phyloP scores from a whole-genome alignment of 2,329 filamentous ascomycete genomes.

The Fusarium sp. region DNA sequence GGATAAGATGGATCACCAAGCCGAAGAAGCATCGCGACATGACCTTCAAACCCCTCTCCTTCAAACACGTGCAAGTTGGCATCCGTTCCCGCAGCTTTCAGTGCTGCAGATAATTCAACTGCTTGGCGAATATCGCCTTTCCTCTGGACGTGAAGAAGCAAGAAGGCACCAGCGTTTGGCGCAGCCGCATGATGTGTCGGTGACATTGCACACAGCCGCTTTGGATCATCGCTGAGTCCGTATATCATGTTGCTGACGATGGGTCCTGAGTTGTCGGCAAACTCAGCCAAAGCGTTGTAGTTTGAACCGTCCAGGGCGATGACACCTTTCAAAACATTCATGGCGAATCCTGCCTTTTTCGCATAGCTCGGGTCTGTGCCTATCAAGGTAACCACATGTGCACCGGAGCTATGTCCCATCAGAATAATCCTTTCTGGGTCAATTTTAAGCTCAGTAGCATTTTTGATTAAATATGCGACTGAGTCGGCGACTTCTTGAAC shows the following conservation, averaged over 20 bases:
- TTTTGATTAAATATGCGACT: neutral
- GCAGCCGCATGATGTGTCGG: neutral
- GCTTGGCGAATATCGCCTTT: conserved; percentile 2
- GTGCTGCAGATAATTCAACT: neutral
- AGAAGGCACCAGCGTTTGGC: neutral
- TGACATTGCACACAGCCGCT: neutral
- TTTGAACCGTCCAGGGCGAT: conserved; percentile 6
- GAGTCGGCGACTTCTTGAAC: conserved; percentile 7
- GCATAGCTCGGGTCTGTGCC: conserved; percentile 5
- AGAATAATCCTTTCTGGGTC: neutral
- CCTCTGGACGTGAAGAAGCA: neutral
- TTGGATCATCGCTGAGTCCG: neutral
- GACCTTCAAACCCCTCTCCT: conserved; percentile 7
- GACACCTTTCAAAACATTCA: neutral
- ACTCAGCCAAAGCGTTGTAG: conserved; percentile 5
- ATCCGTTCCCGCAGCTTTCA: neutral
- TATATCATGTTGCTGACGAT: conserved; percentile 3
- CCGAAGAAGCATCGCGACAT: neutral
- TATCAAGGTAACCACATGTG: neutral
- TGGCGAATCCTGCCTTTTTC: neutral
- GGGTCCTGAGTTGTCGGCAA: neutral
- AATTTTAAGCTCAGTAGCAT: accelerated
- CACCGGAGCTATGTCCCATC: conserved; percentile 17
- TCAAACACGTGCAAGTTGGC: conserved; percentile 5
- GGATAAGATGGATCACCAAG: neutral